Evolutionary conservation across 805 yeast species (phyloP).

Genomic region (Teunomyces atbi): DNA sequence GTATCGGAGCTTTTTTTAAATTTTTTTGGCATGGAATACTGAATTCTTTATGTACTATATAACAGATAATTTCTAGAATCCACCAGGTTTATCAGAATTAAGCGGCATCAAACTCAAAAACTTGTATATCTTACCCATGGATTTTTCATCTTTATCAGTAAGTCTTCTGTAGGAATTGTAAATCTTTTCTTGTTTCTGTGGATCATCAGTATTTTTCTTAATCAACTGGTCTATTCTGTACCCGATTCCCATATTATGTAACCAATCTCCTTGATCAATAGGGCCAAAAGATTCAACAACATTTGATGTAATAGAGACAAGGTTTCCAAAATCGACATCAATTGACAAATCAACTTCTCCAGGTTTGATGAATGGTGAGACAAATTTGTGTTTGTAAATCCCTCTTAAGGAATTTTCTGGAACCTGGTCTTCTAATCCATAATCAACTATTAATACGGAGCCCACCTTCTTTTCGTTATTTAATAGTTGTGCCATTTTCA

Average conservation of each 20-base stretch:
- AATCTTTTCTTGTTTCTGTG: conserved; percentile 51
- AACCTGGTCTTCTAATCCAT: conserved; percentile 60
- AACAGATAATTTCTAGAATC: conserved; percentile 38
- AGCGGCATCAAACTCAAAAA: conserved; percentile 61
- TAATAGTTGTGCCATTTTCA: conserved; percentile 50
- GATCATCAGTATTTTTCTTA: conserved; percentile 35
- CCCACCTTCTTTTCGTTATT: conserved; percentile 47
- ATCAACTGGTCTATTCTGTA: conserved; percentile 62
- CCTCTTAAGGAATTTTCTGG: conserved; percentile 78
- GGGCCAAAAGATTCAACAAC: conserved; percentile 49
- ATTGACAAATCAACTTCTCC: conserved; percentile 81
- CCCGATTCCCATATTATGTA: conserved; percentile 72
- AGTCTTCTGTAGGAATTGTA: conserved; percentile 59
- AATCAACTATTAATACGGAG: conserved; percentile 72
- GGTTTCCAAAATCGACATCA: conserved; percentile 76
- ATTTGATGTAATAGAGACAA: conserved; percentile 30
- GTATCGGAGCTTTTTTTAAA: conserved; percentile 55
- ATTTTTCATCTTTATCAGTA: conserved; percentile 55
- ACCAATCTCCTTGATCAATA: conserved; percentile 75
- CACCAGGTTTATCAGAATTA: conserved; percentile 46
- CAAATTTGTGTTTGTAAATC: conserved; percentile 67
- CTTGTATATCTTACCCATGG: conserved; percentile 79
- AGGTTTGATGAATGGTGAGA: conserved; percentile 70
- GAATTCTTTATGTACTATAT: not conserved
- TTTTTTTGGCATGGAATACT: not conserved